Conservation (phyloP, 148 eudicot genomes). For the Silene uniflora region DNA sequence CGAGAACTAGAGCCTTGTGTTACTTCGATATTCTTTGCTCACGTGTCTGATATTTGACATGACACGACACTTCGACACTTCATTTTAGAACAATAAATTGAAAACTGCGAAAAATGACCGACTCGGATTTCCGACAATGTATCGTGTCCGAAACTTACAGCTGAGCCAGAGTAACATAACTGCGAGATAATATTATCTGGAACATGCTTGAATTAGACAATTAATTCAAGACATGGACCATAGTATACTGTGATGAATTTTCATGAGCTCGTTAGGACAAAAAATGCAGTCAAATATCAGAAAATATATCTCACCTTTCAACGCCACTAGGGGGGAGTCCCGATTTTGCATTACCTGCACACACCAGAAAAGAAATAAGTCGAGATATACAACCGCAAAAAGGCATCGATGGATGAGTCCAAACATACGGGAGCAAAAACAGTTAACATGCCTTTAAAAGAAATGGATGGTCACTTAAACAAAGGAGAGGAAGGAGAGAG, state of each 20-base stretch:
- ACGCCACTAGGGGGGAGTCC: constrained; percentile 62
- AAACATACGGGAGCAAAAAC: not conserved
- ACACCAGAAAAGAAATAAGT: not conserved
- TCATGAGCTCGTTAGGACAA: not conserved
- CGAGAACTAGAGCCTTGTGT: not conserved
- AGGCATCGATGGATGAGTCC: not conserved
- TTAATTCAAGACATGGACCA: not conserved
- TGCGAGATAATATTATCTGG: not conserved
- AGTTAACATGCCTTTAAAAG: not conserved
- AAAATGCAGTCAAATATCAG: not conserved
- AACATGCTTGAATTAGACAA: not conserved
- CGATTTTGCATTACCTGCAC: constrained; percentile 76
- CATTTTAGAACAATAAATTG: too few species aligned
- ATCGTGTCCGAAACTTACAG: too few species aligned
- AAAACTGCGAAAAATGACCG: too few species aligned
- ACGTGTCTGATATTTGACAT: too few species aligned
- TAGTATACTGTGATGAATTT: not conserved
- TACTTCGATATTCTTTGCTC: too few species aligned
- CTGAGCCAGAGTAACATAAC: too few species aligned
- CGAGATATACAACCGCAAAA: not conserved
- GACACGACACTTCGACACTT: too few species aligned
- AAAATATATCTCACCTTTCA: constrained; percentile 52
- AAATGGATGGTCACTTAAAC: not conserved
- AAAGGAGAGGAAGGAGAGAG: not conserved
- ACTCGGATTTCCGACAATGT: too few species aligned